Base-by-base conservation (phyloP, 169 alveolate genomes). In the Plasmodium falciparum region DNA sequence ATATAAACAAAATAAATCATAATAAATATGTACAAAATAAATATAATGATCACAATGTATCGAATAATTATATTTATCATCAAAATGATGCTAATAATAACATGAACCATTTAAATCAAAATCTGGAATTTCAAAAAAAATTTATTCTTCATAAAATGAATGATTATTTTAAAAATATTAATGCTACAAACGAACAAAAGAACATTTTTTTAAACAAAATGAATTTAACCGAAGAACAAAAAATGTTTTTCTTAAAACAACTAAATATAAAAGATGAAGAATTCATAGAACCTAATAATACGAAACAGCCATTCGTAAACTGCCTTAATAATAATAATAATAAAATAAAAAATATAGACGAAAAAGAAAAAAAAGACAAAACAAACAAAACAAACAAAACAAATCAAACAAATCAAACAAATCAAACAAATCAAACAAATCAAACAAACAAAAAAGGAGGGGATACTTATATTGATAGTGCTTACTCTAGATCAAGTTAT, bases 111-210 rank as follows among this genome's bases (percentile, higher is more conserved):
- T 2, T 9, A 7, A n/a, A 65, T 24, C 2, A 47, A 0, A 26
- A 47, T 2, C 2, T 62, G 22, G 89, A 76, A 17, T 3, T 50
- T 29, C 74, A 76, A 24, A 69, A 22, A 33, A 65, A 76, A 39
- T 8, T 65, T 1, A 33, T 76, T 5, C 12, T 76, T 13, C 78
- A 76, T 63, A 76, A 76, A 13, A 7, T 76, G 65, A 65, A 56
- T 8, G 89, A 76, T 0, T 43, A 63, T 15, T n/a, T 69, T 56
- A 65, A 8, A 26, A 22, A 22, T 1, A 63, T 33, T 12, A 45
- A 76, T 2, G 89, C 69, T 3, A n/a, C 39, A n/a, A 66, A 63
- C 1, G 89, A 76, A 33, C 78, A 76, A 39, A 56, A 22, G 12
- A 62, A 11, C 2, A 26, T 9, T 22, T 50, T 76, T 43, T 6